Evolutionary conservation across 306 rosid genomes (phyloP), one percentile per base, ranked within the genome.

Genomic region (Lathyrus aphaca): DNA sequence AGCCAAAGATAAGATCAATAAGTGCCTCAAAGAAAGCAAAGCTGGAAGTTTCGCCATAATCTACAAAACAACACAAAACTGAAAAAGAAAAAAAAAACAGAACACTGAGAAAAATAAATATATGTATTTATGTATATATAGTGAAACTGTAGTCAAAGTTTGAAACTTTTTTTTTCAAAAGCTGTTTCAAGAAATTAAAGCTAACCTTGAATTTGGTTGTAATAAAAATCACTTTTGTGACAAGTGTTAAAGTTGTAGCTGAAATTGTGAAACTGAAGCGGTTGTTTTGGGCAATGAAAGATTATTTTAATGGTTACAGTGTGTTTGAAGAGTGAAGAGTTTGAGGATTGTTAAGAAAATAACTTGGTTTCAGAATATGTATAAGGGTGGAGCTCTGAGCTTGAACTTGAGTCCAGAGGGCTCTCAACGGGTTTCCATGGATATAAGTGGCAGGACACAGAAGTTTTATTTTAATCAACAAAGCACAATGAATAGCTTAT

Each of bases 1-100:
- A 40, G 96, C 98, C 5, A 92, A 40, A 0, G 98, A 92, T 11
- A 88, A 48, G 38, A 83, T 87, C 18, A 92, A 57, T 1, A 86
- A 69, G 84, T 86, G 86, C 66, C 77, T 85, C 64, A 77, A 6
- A 6, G 89, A 83, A 42, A 83, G 37, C 48, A 79, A 14, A 19
- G 59, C 27, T 17, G 45, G 32, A 32, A 81, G 64, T 9, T 73
- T 74, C 8, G 57, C 74, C 96, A 86, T 86, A 73, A 86, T 7
- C 68, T 38, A 46, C 16, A 42, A 35, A 23, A 68, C 59, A 74
- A 13, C 49, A 44, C 16, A 43, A 13, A 11, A 13, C 14, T 3
- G 29, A 25, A 25, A 25, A 25, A 59, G 49, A 12, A 27, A 29
- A 60, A 61, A 4, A 18, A 39, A 50, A 79, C 44, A 62, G 6